Base-by-base conservation (phyloP, 495 filamentous ascomycete species). In the Beverwykella pulmonaria region DNA sequence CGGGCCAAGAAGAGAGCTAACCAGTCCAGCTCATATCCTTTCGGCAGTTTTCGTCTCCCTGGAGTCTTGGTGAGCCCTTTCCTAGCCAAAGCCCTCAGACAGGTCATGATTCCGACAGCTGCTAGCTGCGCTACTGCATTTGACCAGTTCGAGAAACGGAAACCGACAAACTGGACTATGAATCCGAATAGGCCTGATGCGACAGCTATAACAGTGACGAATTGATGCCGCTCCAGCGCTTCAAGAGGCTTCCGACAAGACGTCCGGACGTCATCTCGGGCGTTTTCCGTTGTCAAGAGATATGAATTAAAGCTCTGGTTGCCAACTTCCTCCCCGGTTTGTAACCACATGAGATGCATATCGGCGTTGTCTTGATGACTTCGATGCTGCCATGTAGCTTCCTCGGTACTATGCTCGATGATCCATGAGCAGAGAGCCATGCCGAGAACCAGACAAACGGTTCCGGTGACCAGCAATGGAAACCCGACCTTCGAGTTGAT, bases 101-200 rank as follows among this genome's bases (percentile, higher is more conserved):
- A 12, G 5, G 74, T 65, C 63, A 75, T 61, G 20, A 75, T 15
- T 10, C 30, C 17, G 9, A 68, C 74, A 15, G 63, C 53, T 8
- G 34, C 36, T 1, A 76, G 53, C 41, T 76, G 73, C 2, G 63
- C 64, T 26, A 76, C 20, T 3, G 68, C 60, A 0, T 56, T 62
- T 2, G 63, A 46, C 73, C 68, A 76, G 48, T 58, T 34, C 36
- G 74, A 50, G 6, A 53, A 53, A 19, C 68, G 59, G 8, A 76
- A 53, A 22, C 67, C 74, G 36, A 68, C 34, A 25, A 76, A 76
- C 23, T 76, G 73, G 5, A 69, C 55, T 15, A 75, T 34, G 22
- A 76, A 76, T 5, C 74, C 73, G 3, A 39, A 34, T 10, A 75
- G 10, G 8, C 53, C 44, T 22, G 59, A 7, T 5, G 39, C 14